Conservation (phyloP, 169 alveolate species). For the Plasmodium vivax region DNA sequence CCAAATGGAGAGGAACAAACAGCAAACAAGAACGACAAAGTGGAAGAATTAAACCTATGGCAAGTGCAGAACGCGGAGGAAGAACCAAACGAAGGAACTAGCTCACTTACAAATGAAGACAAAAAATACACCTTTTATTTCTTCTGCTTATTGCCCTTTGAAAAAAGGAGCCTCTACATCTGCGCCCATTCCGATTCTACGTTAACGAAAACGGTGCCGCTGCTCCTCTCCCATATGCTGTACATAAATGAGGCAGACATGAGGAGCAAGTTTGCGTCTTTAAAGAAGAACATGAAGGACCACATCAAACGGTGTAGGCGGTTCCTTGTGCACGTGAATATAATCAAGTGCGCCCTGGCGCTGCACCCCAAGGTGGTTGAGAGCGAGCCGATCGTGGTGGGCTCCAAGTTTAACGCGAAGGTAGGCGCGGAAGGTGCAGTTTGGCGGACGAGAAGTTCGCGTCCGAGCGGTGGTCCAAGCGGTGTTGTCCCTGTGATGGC, state of each 20-base stretch:
- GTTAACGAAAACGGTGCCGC: slow-evolving; percentile 27
- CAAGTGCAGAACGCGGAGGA: slow-evolving; percentile 14
- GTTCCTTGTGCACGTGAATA: slow-evolving; percentile 32
- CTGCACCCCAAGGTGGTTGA: slow-evolving; percentile 59
- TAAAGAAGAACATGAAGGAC: slow-evolving; percentile 54
- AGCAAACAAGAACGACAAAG: neutral
- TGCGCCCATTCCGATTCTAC: slow-evolving; percentile 39
- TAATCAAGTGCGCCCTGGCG: slow-evolving; percentile 18
- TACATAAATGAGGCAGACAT: slow-evolving; percentile 66
- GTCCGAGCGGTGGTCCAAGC: neutral
- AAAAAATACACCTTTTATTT: slow-evolving; percentile 57
- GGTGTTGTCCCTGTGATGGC: neutral
- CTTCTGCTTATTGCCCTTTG: slow-evolving; percentile 64
- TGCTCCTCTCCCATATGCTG: slow-evolving; percentile 21
- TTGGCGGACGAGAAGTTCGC: neutral
- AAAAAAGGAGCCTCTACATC: slow-evolving; percentile 39
- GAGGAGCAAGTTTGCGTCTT: slow-evolving; percentile 37
- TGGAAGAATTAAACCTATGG: neutral
- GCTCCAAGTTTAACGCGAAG: slow-evolving; percentile 39
- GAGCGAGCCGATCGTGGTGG: slow-evolving; percentile 40
- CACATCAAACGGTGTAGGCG: slow-evolving; percentile 45
- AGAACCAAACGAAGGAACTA: slow-evolving; percentile 2
- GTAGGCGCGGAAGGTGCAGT: neutral
- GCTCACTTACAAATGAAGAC: slow-evolving; percentile 35
- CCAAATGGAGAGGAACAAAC: neutral